A percentile compares a stretch with the other conserved stretches of the same genome.
Conservation (phyloP, 1,284 basidiomycete genomes). For the Malassezia cuniculi region DNA sequence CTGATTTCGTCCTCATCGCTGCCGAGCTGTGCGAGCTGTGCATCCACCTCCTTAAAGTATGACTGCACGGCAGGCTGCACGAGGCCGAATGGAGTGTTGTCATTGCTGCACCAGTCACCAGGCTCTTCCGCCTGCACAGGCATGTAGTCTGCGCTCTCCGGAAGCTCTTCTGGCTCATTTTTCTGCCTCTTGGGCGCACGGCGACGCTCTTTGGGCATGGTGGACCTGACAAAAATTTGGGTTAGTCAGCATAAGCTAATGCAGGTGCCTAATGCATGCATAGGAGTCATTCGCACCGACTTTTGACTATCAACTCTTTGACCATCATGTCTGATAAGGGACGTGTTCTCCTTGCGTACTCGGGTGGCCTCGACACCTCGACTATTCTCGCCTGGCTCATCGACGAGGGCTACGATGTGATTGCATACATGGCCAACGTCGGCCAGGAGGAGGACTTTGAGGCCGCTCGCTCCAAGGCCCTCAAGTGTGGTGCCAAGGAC, state of each 20-base stretch:
- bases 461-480: constrained; percentile 79
- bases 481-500: constrained; percentile 82
- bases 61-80: constrained; percentile 10
- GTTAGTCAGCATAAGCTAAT: no score
- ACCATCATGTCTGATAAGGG: constrained; percentile 49
- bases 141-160: neutral
- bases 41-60: constrained; percentile 14
- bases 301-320: no score
- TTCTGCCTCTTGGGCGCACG: constrained; percentile 12
- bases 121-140: neutral
- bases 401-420: constrained; percentile 92
- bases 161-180: neutral
- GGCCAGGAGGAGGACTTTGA: constrained; percentile 98
- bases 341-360: constrained; percentile 87
- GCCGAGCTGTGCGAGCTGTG: constrained; percentile 2
- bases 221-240: neutral
- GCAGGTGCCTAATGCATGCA: no score
- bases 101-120: no score
- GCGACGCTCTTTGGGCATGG: constrained; percentile 8
- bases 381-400: constrained; percentile 51
- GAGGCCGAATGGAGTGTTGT: constrained; percentile 13
- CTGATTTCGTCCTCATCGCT: constrained; percentile 20
- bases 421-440: constrained; percentile 97
- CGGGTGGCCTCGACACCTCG: constrained; percentile 67
- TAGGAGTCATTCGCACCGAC: no score